Evolutionary conservation across 2,329 filamentous ascomycete genomes (phyloP).

Genomic region (Penicillium crustosum): DNA sequence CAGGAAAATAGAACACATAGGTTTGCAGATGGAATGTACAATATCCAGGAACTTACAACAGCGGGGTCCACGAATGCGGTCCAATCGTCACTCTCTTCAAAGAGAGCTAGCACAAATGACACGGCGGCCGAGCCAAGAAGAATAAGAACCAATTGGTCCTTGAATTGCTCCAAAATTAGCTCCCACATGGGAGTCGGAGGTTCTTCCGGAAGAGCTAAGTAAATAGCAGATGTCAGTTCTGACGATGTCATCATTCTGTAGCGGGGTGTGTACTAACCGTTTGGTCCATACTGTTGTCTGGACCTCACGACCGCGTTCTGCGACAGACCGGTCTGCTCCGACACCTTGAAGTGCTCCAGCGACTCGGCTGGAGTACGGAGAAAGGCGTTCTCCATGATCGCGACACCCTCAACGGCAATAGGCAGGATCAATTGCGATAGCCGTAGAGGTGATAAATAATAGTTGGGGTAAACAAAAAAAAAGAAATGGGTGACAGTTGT

Average conservation of each 20-base stretch:
- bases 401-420: constrained; percentile 10
- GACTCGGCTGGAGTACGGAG: constrained; percentile 50
- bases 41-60: constrained; percentile 66
- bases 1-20: constrained; percentile 14
- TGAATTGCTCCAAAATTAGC: constrained; percentile 96
- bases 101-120: constrained; percentile 87
- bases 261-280: constrained; percentile 47
- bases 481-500: constrained; percentile 5
- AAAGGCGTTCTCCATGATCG: constrained; percentile 56
- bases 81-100: constrained; percentile 92
- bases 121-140: constrained; percentile 88
- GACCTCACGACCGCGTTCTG: constrained; percentile 48
- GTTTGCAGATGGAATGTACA: neutral
- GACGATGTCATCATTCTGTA: constrained; percentile 1
- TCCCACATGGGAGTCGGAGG: constrained; percentile 95
- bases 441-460: constrained; percentile 19
- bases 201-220: constrained; percentile 73
- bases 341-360: constrained; percentile 54
- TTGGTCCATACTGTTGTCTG: constrained; percentile 53
- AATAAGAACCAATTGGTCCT: constrained; percentile 96
- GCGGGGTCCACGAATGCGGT: constrained; percentile 94
- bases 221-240: constrained; percentile 18
- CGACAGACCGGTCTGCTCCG: constrained; percentile 52
- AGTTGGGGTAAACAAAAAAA: constrained; percentile 18
- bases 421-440: constrained; percentile 5